Conservation (phyloP, 1,139 yeast species). For the Protomyces arabidopsidicola region DNA sequence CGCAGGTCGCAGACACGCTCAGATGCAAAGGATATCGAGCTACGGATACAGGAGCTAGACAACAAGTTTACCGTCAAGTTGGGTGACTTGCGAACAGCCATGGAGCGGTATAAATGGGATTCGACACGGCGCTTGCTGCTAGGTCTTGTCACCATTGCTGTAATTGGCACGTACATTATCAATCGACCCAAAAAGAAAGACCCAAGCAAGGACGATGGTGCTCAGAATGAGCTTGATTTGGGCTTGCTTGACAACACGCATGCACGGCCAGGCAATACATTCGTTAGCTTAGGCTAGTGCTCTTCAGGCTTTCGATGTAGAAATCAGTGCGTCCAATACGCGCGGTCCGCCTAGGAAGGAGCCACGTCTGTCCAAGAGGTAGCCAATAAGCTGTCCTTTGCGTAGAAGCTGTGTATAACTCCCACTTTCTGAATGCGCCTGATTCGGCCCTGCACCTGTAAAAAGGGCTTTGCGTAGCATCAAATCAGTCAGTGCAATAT, state of each 20-base stretch:
- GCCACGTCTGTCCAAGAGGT: constrained; percentile 16
- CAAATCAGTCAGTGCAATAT: constrained; percentile 6
- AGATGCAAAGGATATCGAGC: constrained; percentile 62
- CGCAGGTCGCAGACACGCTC: constrained; percentile 81
- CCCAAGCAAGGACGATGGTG: neutral
- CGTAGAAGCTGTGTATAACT: constrained; percentile 15
- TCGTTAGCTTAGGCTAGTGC: constrained; percentile 11
- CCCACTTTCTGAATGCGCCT: constrained; percentile 10
- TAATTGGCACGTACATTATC: constrained; percentile 22
- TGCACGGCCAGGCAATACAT: constrained; percentile 13
- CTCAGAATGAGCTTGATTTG: neutral
- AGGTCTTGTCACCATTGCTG: constrained; percentile 15
- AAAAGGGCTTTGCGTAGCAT: constrained; percentile 6
- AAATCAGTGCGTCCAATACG: neutral
- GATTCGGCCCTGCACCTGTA: constrained; percentile 19
- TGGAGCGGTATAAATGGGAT: constrained; percentile 29
- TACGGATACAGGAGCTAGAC: constrained; percentile 75
- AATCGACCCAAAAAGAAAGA: constrained; percentile 11
- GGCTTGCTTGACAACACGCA: constrained; percentile 1
- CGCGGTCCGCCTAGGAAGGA: neutral
- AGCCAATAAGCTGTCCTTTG: constrained; percentile 13
- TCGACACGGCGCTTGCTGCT: constrained; percentile 31
- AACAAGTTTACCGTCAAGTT: constrained; percentile 67
- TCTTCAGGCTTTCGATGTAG: neutral
- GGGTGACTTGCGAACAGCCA: constrained; percentile 26